These are phyloP conservation scores for Zychaea mexicana DNA, from an alignment of 371 early-diverging fungal genomes.

Conservation along the genomic window DNA sequence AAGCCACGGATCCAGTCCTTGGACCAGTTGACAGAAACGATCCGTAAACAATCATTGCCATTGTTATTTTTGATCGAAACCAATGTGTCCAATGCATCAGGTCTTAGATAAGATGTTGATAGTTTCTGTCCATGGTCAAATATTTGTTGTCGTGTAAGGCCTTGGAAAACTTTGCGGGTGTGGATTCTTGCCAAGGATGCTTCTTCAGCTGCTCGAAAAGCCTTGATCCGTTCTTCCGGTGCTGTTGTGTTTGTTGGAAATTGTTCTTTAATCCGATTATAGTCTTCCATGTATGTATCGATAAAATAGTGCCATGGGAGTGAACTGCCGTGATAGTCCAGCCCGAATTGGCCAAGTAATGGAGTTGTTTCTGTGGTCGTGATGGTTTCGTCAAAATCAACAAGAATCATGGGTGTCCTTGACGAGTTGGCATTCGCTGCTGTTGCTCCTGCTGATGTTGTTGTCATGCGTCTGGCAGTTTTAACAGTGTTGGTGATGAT, in stretches of 20 bases:
- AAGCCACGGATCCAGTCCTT: constrained; percentile 51
- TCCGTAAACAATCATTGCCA: constrained; percentile 15
- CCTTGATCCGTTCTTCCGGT: constrained; percentile 17
- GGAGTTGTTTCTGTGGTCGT: constrained; percentile 40
- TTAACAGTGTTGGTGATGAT: not conserved
- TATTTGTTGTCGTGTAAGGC: constrained; percentile 22
- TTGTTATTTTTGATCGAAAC: not conserved
- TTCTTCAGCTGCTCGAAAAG: constrained; percentile 26
- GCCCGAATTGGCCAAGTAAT: constrained; percentile 31
- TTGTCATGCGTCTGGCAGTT: not conserved
- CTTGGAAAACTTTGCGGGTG: constrained; percentile 28
- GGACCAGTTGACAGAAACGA: constrained; percentile 49
- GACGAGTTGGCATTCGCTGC: not conserved
- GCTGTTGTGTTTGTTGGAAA: not conserved
- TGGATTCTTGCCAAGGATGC: constrained; percentile 34
- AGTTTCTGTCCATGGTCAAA: constrained; percentile 9
- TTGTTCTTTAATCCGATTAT: constrained; percentile 8
- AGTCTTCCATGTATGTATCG: constrained; percentile 39
- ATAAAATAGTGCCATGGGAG: constrained; percentile 39
- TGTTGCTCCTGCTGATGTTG: not conserved
- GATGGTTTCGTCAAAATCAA: constrained; percentile 52
- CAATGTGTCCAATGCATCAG: constrained; percentile 19
- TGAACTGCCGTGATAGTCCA: constrained; percentile 1
- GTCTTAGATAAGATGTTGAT: constrained; percentile 14
- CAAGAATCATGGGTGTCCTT: constrained; percentile 21